phyloP scores from a whole-genome alignment of 2,329 filamentous ascomycete genomes.

The Tolypocladium tropicale region DNA sequence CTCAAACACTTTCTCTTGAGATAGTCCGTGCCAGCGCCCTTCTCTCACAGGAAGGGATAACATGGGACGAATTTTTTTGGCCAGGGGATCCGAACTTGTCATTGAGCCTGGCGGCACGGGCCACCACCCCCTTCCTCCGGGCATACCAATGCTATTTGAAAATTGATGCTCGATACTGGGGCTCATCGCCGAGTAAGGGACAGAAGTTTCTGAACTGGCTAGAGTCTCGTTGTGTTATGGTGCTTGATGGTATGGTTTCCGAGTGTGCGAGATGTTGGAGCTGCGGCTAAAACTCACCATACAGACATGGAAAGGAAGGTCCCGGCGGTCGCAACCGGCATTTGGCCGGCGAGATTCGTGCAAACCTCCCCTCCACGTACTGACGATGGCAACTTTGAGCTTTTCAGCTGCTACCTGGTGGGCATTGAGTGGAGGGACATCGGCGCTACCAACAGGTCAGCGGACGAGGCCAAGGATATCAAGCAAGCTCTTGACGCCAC shows the following conservation, averaged over 20 bases:
- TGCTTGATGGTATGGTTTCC: conserved; percentile 41
- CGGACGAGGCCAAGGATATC: conserved; percentile 30
- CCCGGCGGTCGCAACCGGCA: conserved; percentile 40
- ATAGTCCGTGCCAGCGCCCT: conserved; percentile 33
- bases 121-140: conserved; percentile 36
- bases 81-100: neutral
- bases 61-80: conserved; percentile 33
- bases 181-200: conserved; percentile 41
- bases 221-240: conserved; percentile 46
- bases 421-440: conserved; percentile 35
- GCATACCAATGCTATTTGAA: conserved; percentile 45
- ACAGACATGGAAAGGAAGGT: conserved; percentile 45
- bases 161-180: conserved; percentile 58
- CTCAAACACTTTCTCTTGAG: conserved; percentile 40
- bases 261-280: conserved; percentile 6
- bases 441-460: conserved; percentile 13
- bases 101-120: conserved; percentile 5
- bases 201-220: conserved; percentile 51
- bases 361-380: conserved; percentile 12
- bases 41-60: conserved; percentile 22
- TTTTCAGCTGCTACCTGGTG: conserved; percentile 51
- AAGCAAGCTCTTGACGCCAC: conserved; percentile 32
- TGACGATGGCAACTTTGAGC: conserved; percentile 29
- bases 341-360: conserved; percentile 54
- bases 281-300: conserved; percentile 3